Conservation (phyloP, 2,329 filamentous ascomycete genomes). For the Alternaria arbusti region DNA sequence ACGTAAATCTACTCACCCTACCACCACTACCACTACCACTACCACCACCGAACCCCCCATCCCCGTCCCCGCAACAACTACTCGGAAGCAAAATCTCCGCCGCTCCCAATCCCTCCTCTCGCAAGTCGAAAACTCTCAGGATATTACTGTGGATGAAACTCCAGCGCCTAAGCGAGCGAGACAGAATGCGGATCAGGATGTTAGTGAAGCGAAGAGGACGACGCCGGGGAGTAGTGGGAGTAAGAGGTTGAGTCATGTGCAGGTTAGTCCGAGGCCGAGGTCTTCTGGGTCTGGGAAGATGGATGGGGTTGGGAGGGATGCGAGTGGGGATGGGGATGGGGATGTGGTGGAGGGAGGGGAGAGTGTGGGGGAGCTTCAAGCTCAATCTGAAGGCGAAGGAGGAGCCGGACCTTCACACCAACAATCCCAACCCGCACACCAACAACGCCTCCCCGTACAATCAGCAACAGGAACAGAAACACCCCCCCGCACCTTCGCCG, state of each 20-base stretch:
- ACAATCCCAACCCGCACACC: background rate
- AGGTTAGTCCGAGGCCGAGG: constrained; percentile 26
- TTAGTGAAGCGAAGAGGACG: constrained; percentile 34
- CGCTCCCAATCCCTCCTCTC: constrained; percentile 40
- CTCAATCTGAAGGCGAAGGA: no score
- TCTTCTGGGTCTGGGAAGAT: background rate
- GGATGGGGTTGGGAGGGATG: background rate
- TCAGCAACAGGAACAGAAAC: constrained; percentile 12
- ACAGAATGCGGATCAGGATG: constrained; percentile 31
- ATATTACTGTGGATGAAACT: constrained; percentile 33
- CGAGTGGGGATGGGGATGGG: no score
- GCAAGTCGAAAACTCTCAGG: constrained; percentile 34
- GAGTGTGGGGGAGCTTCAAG: background rate
- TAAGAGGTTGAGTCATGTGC: constrained; percentile 36
- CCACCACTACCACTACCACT: constrained; percentile 5
- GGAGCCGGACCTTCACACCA: no score
- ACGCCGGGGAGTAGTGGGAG: constrained; percentile 14
- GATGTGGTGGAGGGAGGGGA: background rate
- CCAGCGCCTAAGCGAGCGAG: constrained; percentile 39
- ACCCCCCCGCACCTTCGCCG: constrained; percentile 38
- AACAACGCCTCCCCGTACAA: no score
- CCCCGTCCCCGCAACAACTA: constrained; percentile 24
- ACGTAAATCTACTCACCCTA: constrained; percentile 25
- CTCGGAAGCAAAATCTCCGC: constrained; percentile 30
- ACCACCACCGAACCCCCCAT: constrained; percentile 2